These are phyloP conservation scores for Aspergillus incahuasiensis DNA, from an alignment of 495 filamentous ascomycete species.

Conservation along the genomic window DNA sequence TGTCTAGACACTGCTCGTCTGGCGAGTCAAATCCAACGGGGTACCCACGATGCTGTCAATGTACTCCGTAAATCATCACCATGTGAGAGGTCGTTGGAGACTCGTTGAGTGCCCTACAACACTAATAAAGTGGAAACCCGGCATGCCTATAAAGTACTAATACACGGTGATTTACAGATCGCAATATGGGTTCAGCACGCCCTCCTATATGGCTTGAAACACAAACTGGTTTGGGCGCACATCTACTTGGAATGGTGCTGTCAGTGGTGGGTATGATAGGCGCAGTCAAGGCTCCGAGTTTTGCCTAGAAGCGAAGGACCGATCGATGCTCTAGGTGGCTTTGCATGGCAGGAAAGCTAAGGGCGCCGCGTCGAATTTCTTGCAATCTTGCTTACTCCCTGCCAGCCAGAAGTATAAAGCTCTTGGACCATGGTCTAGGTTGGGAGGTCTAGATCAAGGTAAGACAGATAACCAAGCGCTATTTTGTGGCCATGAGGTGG, in stretches of 20 bases:
- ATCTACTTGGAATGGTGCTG: neutral
- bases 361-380: neutral
- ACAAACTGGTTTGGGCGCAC: neutral
- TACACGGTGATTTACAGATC: neutral
- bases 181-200: neutral
- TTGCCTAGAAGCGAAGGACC: slow-evolving; percentile 3
- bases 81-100: neutral
- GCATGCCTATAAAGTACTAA: neutral
- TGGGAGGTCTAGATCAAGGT: neutral
- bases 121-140: neutral
- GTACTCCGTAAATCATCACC: neutral
- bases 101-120: neutral
- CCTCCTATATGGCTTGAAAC: neutral
- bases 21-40: neutral
- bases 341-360: neutral
- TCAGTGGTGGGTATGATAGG: neutral
- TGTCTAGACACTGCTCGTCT: neutral
- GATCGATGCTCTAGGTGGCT: slow-evolving; percentile 3
- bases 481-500: neutral
- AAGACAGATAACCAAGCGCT: too few species aligned
- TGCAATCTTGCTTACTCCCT: neutral
- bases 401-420: neutral
- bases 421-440: neutral
- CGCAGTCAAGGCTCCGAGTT: neutral
- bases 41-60: neutral